Base-by-base conservation (phyloP, 768 basidiomycete species). In the Boletus rufocinnamomeus region DNA sequence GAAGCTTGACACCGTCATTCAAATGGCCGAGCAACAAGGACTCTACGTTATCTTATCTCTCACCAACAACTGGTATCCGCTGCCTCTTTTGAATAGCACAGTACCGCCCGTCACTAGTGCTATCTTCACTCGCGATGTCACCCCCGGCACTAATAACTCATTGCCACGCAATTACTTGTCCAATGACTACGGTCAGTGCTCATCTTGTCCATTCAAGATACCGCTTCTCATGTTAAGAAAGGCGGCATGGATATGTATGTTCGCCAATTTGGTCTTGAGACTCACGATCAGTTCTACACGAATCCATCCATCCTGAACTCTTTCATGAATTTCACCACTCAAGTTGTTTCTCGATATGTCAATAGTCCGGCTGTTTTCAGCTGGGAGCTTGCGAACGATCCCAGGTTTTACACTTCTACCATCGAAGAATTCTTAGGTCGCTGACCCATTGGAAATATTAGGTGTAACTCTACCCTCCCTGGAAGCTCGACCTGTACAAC, bases 231-330 rank as follows among this genome's bases (percentile, higher is more conserved):
- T 49, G 38, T 53, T 30, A 21, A 54, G 51, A 58, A 54, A 85
- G 85, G 85, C 49, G 85, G 86, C 35, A 86, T 86, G 84, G 87
- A 88, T 68, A 68, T 77, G 16, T 88, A 88, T 66, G 82, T 88
- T 52, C 79, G 82, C 52, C 61, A 75, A 76, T 68, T 82, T 78
- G 65, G 76, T 23, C 49, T 59, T 1, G 45, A 58, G 17, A 59
- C 70, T 40, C 86, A 88, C 66, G 85, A 86, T 57, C 76, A 82
- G 49, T 88, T 88, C 67, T 88, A 81, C 69, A 77, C 76, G 14
- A 75, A 86, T 58, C 67, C 77, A 46, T 78, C 74, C 14, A 71
- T 87, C 32, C 72, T 84, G 40, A 63, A 73, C 3, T 70, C 79
- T 7, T 88, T 86, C 70, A 74, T 77, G 74, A 83, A 87, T 60